Percentiles rank a stretch among this genome's conserved stretches.
Evolutionary conservation across 2,329 filamentous ascomycete species (phyloP).

Genomic region (Fusarium brachygibbosum): DNA sequence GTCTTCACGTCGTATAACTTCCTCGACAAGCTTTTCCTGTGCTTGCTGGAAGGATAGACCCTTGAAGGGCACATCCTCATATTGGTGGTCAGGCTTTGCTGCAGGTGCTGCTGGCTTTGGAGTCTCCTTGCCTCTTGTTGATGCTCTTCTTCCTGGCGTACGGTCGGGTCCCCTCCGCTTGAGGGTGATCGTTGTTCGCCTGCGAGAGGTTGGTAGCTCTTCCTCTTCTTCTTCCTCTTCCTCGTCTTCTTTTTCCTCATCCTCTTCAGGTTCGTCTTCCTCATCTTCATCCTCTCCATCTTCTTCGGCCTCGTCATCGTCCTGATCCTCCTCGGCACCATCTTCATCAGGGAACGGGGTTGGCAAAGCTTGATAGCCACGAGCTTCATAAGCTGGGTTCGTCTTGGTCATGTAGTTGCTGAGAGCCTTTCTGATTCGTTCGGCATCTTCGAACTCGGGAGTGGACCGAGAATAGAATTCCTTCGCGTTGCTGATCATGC

Average conservation of each 20-base stretch:
- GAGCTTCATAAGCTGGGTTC: slow-evolving; percentile 83
- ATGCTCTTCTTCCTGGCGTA: slow-evolving; percentile 53
- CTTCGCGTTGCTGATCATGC: slow-evolving; percentile 89
- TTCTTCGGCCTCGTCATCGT: slow-evolving; percentile 53
- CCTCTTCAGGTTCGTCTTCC: slow-evolving; percentile 51
- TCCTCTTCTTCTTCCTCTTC: slow-evolving; percentile 51
- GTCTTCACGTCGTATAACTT: slow-evolving; percentile 77
- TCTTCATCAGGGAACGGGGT: slow-evolving; percentile 70
- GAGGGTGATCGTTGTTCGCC: slow-evolving; percentile 57
- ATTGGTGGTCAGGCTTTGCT: slow-evolving; percentile 65
- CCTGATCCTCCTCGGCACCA: slow-evolving; percentile 49
- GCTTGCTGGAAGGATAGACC: slow-evolving; percentile 85
- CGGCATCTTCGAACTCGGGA: slow-evolving; percentile 83
- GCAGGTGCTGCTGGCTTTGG: slow-evolving; percentile 55
- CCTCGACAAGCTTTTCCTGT: slow-evolving; percentile 86
- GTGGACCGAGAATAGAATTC: slow-evolving; percentile 83
- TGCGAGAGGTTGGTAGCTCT: slow-evolving; percentile 51
- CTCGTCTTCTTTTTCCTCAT: slow-evolving; percentile 51
- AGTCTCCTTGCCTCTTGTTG: slow-evolving; percentile 51
- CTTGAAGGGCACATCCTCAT: slow-evolving; percentile 72
- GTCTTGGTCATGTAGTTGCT: slow-evolving; percentile 90
- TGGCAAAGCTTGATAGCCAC: slow-evolving; percentile 76
- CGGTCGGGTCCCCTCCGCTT: slow-evolving; percentile 56
- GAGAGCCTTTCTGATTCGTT: slow-evolving; percentile 86
- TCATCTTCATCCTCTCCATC: slow-evolving; percentile 52